Evolutionary conservation across 2,329 filamentous ascomycete species (phyloP), one percentile per base, ranked within the genome.

Genomic region (Colletotrichum neosansevieriae): DNA sequence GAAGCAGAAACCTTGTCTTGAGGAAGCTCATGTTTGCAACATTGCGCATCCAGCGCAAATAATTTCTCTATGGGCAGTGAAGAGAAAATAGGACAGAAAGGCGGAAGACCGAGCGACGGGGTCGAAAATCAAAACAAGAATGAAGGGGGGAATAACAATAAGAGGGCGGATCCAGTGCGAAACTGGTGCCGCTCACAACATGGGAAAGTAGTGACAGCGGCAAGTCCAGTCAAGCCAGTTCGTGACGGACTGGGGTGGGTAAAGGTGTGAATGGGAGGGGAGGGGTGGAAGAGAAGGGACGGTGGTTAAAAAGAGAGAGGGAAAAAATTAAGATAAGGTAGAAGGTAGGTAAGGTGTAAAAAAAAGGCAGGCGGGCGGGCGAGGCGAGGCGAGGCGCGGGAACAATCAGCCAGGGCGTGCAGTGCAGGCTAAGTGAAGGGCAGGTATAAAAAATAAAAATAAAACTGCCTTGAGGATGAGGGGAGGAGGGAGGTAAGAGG

Each of bases 1-100:
- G 50, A 54, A 29, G 56, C 29, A 70, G 65, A 59, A 75, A 81
- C 80, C 80, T 82, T 77, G 80, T 78, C 75, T 82, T 82, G 74
- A 82, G 78, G 73, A 82, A 81, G 76, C 79, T 81, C 79, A 81
- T 80, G 73, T 75, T 77, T 74, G 74, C 76, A 75, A 77, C 79
- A 80, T 80, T 76, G 75, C 78, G 75, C 76, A 67, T 51, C 42
- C 62, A 61, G 65, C 69, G 69, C 65, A 40, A 56, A 61, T 58
- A 50, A 47, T 53, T 34, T 29, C 29, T 29, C 38, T 53, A 45
- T 65, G 21, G 17, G 34, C 44, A 34, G 54, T 34, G 19, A 47
- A 51, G 19, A 58, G 24, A 67, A 57, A 42, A 69, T 29, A 69
- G 53, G 57, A 64, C 40, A 58, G 58, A 58, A 51, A 21, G 45